Conservation (phyloP, 1,284 basidiomycete species). For the Neolentinus lepideus region DNA sequence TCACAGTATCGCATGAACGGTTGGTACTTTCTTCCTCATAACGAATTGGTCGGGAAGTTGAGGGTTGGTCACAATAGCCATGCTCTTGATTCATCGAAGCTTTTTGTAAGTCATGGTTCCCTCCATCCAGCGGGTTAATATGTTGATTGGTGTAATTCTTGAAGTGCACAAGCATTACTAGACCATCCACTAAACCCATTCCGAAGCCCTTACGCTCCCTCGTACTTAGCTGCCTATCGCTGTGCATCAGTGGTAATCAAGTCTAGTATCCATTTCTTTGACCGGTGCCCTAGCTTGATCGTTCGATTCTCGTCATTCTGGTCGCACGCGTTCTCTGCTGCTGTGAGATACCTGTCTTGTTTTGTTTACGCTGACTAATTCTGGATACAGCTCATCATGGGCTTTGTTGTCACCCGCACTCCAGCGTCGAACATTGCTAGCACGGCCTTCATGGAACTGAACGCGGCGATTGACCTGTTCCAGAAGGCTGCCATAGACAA, state of each 20-base stretch:
- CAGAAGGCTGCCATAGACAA: slow-evolving; percentile 10
- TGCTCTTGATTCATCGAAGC: slow-evolving; percentile 1
- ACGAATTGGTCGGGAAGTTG: neutral
- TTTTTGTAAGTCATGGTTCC: neutral
- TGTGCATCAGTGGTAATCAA: slow-evolving; percentile 23
- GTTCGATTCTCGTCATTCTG: neutral
- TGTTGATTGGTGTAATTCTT: neutral
- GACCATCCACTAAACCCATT: slow-evolving; percentile 31
- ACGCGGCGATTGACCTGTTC: slow-evolving; percentile 20
- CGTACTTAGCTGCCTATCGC: slow-evolving; percentile 32
- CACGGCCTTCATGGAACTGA: slow-evolving; percentile 20
- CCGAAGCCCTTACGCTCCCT: slow-evolving; percentile 30
- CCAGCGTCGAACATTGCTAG: slow-evolving; percentile 18
- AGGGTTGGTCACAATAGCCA: neutral
- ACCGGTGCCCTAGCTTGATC: slow-evolving; percentile 13
- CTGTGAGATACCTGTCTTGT: neutral
- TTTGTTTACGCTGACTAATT: neutral
- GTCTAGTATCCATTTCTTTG: slow-evolving; percentile 26
- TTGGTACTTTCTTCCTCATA: neutral
- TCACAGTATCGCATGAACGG: neutral
- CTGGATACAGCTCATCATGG: slow-evolving; percentile 22
- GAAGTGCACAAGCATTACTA: slow-evolving; percentile 26
- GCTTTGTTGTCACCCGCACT: slow-evolving; percentile 16
- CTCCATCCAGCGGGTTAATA: neutral
- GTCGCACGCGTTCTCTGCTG: neutral